Evolutionary conservation across 257 asterid genomes (phyloP).

Genomic region (Jacaranda mimosifolia): DNA sequence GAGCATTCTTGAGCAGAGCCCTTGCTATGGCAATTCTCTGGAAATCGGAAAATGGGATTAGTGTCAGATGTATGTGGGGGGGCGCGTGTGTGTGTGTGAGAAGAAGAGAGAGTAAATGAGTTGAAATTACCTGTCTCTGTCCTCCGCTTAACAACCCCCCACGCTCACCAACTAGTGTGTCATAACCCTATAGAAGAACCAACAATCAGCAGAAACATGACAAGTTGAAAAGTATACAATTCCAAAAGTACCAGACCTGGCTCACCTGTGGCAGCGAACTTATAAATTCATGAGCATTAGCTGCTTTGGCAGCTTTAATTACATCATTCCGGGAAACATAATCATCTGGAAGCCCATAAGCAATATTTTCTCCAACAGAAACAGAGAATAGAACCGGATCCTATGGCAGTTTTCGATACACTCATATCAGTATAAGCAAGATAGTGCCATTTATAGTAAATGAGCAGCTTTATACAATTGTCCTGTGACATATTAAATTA

Average conservation of each 20-base stretch:
- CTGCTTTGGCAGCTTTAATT: constrained; percentile 97
- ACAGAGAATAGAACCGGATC: constrained; percentile 96
- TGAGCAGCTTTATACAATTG: neutral
- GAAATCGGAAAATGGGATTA: too few species aligned
- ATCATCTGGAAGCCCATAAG: constrained; percentile 96
- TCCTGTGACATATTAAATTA: neutral
- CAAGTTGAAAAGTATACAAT: constrained; percentile 23
- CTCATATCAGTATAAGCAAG: constrained; percentile 34
- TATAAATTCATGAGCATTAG: constrained; percentile 96
- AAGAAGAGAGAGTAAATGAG: too few species aligned
- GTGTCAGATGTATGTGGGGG: too few species aligned
- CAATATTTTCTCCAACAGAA: constrained; percentile 95
- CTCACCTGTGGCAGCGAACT: constrained; percentile 91
- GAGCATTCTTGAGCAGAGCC: constrained; percentile 97
- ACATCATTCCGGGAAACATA: constrained; percentile 85
- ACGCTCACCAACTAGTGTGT: constrained; percentile 96
- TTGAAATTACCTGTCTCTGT: too few species aligned
- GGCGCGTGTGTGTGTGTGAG: too few species aligned
- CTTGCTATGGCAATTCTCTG: constrained; percentile 99
- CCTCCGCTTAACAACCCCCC: constrained; percentile 98
- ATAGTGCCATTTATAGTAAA: neutral
- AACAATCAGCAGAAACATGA: constrained; percentile 33
- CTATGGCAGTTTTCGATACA: constrained; percentile 47
- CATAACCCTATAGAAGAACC: constrained; percentile 69
- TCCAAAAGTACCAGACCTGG: constrained; percentile 26